These are phyloP conservation scores for Zizania palustris DNA, from an alignment of 202 grass and related monocot species.

Conservation along the genomic window DNA sequence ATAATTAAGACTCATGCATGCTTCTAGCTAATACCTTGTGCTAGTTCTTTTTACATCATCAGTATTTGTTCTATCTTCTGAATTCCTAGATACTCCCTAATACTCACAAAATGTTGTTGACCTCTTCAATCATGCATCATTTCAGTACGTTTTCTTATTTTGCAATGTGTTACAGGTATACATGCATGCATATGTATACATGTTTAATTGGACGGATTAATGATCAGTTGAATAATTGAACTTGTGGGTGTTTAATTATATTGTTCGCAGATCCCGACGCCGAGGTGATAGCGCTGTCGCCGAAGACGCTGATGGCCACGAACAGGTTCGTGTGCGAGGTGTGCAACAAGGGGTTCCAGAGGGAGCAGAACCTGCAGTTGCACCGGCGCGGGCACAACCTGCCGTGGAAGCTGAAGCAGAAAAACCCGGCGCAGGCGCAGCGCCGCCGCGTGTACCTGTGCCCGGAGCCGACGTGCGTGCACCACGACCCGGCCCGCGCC, in stretches of 20 bases:
- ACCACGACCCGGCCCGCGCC: conserved; percentile 89
- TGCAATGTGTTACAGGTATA: neutral
- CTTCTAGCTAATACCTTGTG: conserved; percentile 1
- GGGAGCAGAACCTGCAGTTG: conserved; percentile 97
- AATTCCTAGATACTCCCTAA: neutral
- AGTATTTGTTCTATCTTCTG: neutral
- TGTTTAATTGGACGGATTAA: neutral
- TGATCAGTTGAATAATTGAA: conserved; percentile 4
- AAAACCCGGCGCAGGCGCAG: conserved; percentile 64
- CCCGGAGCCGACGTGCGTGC: conserved; percentile 89
- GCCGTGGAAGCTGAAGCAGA: conserved; percentile 97
- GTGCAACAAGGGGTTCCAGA: conserved; percentile 97
- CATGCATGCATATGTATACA: neutral
- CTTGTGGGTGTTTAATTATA: neutral
- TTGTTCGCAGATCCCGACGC: conserved; percentile 77
- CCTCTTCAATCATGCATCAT: neutral
- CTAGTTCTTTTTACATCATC: neutral
- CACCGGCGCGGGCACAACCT: conserved; percentile 96
- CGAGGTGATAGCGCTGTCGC: conserved; percentile 93
- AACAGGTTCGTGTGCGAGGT: conserved; percentile 98
- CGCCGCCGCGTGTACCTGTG: conserved; percentile 90
- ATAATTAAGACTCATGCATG: conserved; percentile 23
- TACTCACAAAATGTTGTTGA: conserved; percentile 23
- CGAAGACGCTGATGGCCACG: conserved; percentile 88
- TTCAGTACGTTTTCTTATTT: neutral